Conservation (phyloP, 352 stramenopile genomes). For the Sclerospora graminicola region DNA sequence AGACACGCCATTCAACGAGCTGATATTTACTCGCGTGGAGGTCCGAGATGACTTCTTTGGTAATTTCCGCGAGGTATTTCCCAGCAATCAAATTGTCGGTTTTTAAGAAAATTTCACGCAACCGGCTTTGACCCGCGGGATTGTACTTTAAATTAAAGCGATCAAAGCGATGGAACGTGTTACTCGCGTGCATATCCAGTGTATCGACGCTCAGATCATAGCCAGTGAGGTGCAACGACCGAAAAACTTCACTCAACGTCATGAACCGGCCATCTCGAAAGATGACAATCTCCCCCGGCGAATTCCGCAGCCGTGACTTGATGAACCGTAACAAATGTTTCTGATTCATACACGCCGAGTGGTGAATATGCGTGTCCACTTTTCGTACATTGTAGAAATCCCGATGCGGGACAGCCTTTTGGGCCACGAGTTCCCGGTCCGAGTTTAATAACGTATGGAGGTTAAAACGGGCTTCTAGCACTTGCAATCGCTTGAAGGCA, state of each 20-base stretch:
- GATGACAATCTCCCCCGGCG: constrained; percentile 90
- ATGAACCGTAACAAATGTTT: constrained; percentile 92
- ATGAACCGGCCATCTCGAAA: constrained; percentile 92
- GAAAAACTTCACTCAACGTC: constrained; percentile 93
- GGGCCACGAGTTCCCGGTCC: constrained; percentile 89
- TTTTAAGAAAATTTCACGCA: constrained; percentile 99
- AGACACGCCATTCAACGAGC: constrained; percentile 92
- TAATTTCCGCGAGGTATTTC: constrained; percentile 93
- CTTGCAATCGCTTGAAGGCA: constrained; percentile 79
- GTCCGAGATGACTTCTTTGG: constrained; percentile 89
- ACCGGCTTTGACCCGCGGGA: constrained; percentile 87
- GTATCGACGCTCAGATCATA: constrained; percentile 99
- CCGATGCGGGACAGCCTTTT: constrained; percentile 95
- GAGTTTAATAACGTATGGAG: constrained; percentile 95
- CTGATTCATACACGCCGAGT: constrained; percentile 94
- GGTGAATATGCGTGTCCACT: constrained; percentile 98
- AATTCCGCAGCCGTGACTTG: constrained; percentile 69
- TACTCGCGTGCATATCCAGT: constrained; percentile 98
- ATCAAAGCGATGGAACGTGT: constrained; percentile 99
- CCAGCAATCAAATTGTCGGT: constrained; percentile 96
- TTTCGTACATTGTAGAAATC: constrained; percentile 98
- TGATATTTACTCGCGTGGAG: constrained; percentile 89
- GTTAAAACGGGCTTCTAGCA: constrained; percentile 91
- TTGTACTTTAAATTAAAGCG: constrained; percentile 99
- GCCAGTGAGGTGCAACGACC: constrained; percentile 89